Evolutionary conservation across 805 yeast genomes (phyloP), one percentile per base, ranked within the genome.

Genomic region (Saccharomycopsis capsularis): DNA sequence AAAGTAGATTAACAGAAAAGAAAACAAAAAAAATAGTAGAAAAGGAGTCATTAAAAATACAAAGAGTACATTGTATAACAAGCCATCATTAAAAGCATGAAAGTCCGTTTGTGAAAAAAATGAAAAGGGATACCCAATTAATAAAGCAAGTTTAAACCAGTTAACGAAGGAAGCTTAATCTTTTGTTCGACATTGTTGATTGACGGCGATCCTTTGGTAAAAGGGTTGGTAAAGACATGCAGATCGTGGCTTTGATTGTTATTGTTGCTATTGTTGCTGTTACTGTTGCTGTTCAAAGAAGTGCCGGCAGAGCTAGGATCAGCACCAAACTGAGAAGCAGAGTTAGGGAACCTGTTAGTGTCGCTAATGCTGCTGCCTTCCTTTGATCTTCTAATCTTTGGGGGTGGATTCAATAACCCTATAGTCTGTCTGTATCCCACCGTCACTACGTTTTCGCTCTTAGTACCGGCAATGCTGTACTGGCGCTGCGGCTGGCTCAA

Each of bases 111-210:
- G n/a, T n/a, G n/a, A n/a, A n/a, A n/a, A n/a, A n/a, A n/a, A n/a
- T n/a, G n/a, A n/a, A n/a, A n/a, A n/a, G n/a, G n/a, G n/a, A n/a
- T n/a, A n/a, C n/a, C n/a, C n/a, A 13, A 13, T 42, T 19, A 42
- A 34, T 32, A 42, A 18, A 42, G 38, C 23, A 30, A 42, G 30
- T 34, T 34, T 19, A 43, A 43, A 6, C 39, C 39, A 23, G 19
- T 34, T 4, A 43, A 23, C 4, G 46, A 43, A 21, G 46, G 46
- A 16, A 43, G 22, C 19, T 32, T 43, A 11, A 43, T 35, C 21
- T 43, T 43, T 30, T 42, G 37, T 13, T 23, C 38, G 18, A 9
- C 19, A 34, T 9, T 34, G n/a, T 9, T 9, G 7, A 6, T 18
- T 13, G 19, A 5, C 5, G 13, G 19, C 6, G 19, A 11, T 9